Percentiles rank a stretch among this genome's conserved stretches.
phyloP scores from a whole-genome alignment of 495 filamentous ascomycete genomes.

The Penicillium canariense region DNA sequence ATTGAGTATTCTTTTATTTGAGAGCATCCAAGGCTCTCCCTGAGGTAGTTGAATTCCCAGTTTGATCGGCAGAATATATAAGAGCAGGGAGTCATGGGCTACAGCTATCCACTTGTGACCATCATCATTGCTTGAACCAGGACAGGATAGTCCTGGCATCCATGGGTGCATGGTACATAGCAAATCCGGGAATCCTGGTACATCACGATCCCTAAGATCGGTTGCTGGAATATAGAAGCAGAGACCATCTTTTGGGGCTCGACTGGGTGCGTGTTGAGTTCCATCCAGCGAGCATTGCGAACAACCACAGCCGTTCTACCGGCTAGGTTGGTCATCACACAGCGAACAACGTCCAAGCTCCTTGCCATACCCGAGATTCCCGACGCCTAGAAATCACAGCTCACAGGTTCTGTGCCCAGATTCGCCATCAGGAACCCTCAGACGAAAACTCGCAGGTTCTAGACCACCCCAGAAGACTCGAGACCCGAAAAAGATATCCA shows the following conservation, averaged over 20 bases:
- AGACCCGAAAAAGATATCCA: neutral
- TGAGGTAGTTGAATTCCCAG: neutral
- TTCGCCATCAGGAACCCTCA: neutral
- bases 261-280: too few species aligned
- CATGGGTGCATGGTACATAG: too few species aligned
- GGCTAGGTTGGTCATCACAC: neutral
- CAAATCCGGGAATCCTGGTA: too few species aligned
- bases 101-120: too few species aligned
- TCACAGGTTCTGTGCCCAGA: neutral
- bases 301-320: neutral
- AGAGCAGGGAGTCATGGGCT: too few species aligned
- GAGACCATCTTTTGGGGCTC: too few species aligned
- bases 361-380: neutral
- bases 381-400: neutral
- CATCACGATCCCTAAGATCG: too few species aligned
- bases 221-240: too few species aligned
- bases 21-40: neutral
- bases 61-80: neutral
- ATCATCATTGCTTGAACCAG: too few species aligned
- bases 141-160: too few species aligned
- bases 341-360: neutral
- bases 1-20: neutral
- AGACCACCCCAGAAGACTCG: neutral
- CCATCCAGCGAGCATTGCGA: too few species aligned
- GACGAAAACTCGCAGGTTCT: constrained; percentile 2